phyloP scores from a whole-genome alignment of 2,329 filamentous ascomycete species.

The Macrophomina tecta region DNA sequence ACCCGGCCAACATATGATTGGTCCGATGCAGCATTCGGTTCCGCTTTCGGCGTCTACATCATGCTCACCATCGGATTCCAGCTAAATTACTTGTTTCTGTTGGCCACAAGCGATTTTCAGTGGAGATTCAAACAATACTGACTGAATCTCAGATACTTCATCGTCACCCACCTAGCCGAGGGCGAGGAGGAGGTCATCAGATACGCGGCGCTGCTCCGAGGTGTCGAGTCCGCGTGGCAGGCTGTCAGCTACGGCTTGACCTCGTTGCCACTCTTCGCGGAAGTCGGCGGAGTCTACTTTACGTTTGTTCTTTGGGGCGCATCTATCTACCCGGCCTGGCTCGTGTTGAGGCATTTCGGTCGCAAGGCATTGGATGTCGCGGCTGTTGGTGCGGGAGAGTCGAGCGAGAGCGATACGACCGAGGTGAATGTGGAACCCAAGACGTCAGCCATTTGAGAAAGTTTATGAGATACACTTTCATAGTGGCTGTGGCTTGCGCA shows the following conservation, averaged over 20 bases:
- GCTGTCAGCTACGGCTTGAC: conserved; percentile 73
- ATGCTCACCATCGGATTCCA: conserved; percentile 72
- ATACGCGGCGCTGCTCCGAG: conserved; percentile 70
- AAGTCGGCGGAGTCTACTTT: conserved; percentile 70
- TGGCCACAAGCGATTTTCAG: conserved; percentile 43
- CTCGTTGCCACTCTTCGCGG: conserved; percentile 65
- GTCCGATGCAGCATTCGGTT: conserved; percentile 67
- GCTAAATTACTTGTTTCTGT: conserved; percentile 73
- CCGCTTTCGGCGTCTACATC: conserved; percentile 70
- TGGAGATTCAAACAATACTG: neutral
- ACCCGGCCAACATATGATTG: conserved; percentile 70
- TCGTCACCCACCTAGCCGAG: conserved; percentile 69
- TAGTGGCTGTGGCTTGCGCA: too few species aligned
- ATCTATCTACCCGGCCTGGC: conserved; percentile 69
- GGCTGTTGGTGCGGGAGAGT: neutral
- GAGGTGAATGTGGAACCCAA: neutral
- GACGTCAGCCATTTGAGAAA: neutral
- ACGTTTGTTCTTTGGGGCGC: conserved; percentile 73
- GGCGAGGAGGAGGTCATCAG: conserved; percentile 69
- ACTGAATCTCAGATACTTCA: conserved; percentile 63
- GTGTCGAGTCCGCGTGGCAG: conserved; percentile 75
- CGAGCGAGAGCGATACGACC: neutral
- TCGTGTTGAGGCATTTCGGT: conserved; percentile 66
- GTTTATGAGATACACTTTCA: too few species aligned
- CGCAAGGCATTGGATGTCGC: neutral